Evolutionary conservation across 2,329 filamentous ascomycete species (phyloP).

Genomic region (Colletotrichum sp.): DNA sequence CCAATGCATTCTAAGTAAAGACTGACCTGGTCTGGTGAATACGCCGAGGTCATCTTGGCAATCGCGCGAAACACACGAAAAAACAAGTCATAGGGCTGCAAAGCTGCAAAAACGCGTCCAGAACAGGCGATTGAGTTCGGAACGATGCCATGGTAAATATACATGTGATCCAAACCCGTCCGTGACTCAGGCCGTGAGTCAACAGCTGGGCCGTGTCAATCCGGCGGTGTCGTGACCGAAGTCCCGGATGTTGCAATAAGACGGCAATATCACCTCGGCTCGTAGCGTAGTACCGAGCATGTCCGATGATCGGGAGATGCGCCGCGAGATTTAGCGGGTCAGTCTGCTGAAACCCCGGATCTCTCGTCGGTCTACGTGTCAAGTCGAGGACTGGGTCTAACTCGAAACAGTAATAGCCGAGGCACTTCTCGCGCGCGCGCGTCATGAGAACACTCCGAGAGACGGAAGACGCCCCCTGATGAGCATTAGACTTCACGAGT

Average conservation of each 20-base stretch:
- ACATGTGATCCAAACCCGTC: neutral
- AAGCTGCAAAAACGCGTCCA: neutral
- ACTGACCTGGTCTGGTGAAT: neutral
- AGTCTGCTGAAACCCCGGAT: neutral
- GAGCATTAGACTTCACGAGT: neutral
- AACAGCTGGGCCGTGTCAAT: neutral
- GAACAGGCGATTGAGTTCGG: neutral
- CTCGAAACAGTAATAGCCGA: conserved; percentile 10
- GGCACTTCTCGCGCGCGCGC: neutral
- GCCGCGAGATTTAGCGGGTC: neutral
- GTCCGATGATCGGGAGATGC: conserved; percentile 11
- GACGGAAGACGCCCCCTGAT: conserved; percentile 5
- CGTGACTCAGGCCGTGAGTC: neutral
- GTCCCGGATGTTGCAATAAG: neutral
- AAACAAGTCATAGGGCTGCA: neutral
- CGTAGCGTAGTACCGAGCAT: neutral
- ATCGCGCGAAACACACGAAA: neutral
- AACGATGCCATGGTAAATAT: neutral
- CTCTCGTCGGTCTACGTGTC: neutral
- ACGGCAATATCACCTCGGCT: neutral
- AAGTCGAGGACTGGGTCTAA: neutral
- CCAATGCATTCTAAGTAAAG: neutral
- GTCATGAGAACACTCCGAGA: conserved; percentile 7
- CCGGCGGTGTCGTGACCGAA: neutral
- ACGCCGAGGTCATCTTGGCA: neutral